A percentile compares a stretch with the other conserved stretches of the same genome.
Evolutionary conservation across 176 grass and related monocot species (phyloP).

Genomic region (Rhynchospora pubera): DNA sequence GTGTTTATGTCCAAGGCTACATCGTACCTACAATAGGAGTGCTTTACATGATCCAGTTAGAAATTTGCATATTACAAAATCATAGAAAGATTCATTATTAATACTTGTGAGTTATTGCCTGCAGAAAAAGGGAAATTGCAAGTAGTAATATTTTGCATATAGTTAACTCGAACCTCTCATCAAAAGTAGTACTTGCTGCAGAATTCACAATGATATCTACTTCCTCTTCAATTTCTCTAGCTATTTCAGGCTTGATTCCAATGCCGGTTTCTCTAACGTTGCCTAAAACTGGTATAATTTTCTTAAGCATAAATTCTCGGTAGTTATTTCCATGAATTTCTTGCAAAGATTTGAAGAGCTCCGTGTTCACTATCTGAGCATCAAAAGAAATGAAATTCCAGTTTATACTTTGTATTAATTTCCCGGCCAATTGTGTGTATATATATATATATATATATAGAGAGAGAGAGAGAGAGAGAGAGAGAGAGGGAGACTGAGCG

Average conservation of each 20-base stretch:
- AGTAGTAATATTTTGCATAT: not conserved
- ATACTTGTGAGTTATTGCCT: not conserved
- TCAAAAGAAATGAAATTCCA: not conserved
- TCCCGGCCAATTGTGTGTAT: not conserved
- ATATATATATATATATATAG: too few relatives aligned
- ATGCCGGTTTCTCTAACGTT: conserved; percentile 65
- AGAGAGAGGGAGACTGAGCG: too few relatives aligned
- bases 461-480: too few relatives aligned
- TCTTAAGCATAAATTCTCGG: conserved; percentile 39
- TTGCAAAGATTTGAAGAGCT: conserved; percentile 58
- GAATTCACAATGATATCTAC: conserved; percentile 82
- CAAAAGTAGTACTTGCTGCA: conserved; percentile 85
- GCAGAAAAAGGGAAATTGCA: too few relatives aligned
- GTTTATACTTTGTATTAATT: not conserved
- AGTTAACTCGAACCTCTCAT: conserved; percentile 60
- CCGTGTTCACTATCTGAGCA: conserved; percentile 58
- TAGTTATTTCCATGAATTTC: conserved; percentile 71
- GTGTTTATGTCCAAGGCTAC: conserved; percentile 93
- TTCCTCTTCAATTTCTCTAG: conserved; percentile 43
- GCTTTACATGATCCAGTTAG: not conserved
- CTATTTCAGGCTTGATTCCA: conserved; percentile 58
- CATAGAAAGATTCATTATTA: not conserved
- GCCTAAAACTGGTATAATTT: conserved; percentile 78
- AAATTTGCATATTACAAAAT: not conserved
- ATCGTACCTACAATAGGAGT: conserved; percentile 54